Percentiles rank a stretch among this genome's conserved stretches.
phyloP scores from a whole-genome alignment of 306 rosid genomes.

The Comarum palustre region DNA sequence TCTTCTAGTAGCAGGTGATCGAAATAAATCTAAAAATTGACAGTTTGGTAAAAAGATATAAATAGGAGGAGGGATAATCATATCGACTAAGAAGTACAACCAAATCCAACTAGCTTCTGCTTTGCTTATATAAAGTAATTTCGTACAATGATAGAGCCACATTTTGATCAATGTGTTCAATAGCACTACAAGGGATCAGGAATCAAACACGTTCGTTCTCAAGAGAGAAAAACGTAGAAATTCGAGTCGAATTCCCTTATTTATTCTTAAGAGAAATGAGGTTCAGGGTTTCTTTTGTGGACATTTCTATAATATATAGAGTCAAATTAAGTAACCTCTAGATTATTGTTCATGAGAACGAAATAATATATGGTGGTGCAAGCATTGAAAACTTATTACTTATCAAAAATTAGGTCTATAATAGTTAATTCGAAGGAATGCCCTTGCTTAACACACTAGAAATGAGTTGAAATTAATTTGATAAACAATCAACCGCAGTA shows the following conservation, averaged over 20 bases:
- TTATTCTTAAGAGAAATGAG: too few relatives aligned
- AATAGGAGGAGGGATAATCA: neutral
- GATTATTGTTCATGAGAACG: neutral
- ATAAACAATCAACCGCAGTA: too few relatives aligned
- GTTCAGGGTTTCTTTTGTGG: too few relatives aligned
- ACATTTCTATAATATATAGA: too few relatives aligned
- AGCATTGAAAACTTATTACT: neutral
- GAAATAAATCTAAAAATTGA: neutral
- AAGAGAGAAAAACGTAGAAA: neutral
- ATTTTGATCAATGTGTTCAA: neutral
- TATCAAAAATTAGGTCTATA: neutral
- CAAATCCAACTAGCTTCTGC: neutral
- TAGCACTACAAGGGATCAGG: neutral
- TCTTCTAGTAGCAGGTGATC: neutral
- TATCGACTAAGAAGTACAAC: conserved; percentile 3
- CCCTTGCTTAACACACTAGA: neutral
- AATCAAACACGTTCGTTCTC: neutral
- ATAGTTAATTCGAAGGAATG: neutral
- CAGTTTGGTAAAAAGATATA: neutral
- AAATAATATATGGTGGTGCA: neutral
- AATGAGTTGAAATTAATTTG: neutral
- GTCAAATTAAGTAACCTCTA: neutral
- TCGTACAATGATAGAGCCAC: neutral
- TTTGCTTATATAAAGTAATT: neutral
- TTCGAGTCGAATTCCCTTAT: neutral